Evolutionary conservation across 1,284 basidiomycete genomes (phyloP), one percentile per base, ranked within the genome.

Genomic region (Chondrostereum purpureum): DNA sequence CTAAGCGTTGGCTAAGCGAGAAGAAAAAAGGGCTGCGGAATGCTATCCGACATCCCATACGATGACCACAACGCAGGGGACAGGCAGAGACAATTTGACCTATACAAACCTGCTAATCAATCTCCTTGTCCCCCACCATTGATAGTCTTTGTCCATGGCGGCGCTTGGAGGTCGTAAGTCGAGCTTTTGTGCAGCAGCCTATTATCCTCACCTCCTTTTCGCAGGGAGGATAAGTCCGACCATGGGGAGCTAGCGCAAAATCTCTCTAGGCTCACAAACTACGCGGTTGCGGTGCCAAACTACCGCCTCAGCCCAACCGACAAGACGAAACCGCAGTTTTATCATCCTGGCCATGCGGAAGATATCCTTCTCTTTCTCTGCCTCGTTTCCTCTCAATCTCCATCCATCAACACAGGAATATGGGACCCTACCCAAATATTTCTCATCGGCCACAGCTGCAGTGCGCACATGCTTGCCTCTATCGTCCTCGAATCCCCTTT

Each of bases 381-480:
- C 38, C 83, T 31, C 27, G 27, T 31, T n/a, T 78, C n/a, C n/a
- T n/a, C n/a, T n/a, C n/a, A n/a, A n/a, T n/a, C n/a, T n/a, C n/a
- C n/a, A n/a, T n/a, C n/a, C n/a, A n/a, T n/a, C n/a, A n/a, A n/a
- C n/a, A n/a, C 56, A 38, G 50, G 50, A 42, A 55, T 61, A 13
- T 75, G 70, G 53, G 70, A 80, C 55, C 57, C 65, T 18, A 46
- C 56, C 23, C 51, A 53, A 21, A 56, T 89, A 42, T 75, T 77
- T 60, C 67, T 88, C 37, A 66, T 88, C 34, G 86, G 85, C 13
- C 87, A 90, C 61, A 87, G 83, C 62, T 88, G 85, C 61, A 70
- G 79, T 50, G 83, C 88, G 3, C 88, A 90, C 60, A 89, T 90
- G 69, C 64, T 89, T n/a, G 61, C 75, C 24, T 77, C 78, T 43